phyloP scores from a whole-genome alignment of 2,329 filamentous ascomycete species.

The Aspergillus sp. region DNA sequence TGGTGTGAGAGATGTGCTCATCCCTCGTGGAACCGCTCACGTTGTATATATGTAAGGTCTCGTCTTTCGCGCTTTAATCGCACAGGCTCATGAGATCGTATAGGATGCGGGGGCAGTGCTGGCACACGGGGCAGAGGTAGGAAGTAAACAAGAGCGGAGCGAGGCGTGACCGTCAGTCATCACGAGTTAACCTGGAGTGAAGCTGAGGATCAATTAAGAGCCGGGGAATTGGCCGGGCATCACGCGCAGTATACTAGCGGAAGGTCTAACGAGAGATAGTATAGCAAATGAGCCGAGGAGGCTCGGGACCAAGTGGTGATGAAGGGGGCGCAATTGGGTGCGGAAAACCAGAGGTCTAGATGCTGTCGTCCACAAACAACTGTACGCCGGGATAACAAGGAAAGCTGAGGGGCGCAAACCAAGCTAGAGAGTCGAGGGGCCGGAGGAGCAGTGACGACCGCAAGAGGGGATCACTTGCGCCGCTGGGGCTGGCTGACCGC shows the following conservation, averaged over 20 bases:
- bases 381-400: background rate
- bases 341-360: background rate
- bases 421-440: background rate
- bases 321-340: background rate
- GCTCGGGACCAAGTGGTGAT: background rate
- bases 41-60: constrained; percentile 1
- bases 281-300: constrained; percentile 1
- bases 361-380: background rate
- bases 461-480: constrained; percentile 3
- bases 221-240: constrained; percentile 8
- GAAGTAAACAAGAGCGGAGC: constrained; percentile 1
- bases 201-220: constrained; percentile 6
- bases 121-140: constrained; percentile 9
- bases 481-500: constrained; percentile 13
- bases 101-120: background rate
- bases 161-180: constrained; percentile 14
- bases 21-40: background rate
- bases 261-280: constrained; percentile 3
- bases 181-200: constrained; percentile 10
- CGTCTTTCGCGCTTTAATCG: background rate
- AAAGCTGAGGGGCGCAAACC: background rate
- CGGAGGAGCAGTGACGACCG: constrained; percentile 1
- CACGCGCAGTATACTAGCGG: constrained; percentile 13
- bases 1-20: background rate
- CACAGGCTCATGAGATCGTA: background rate